Evolutionary conservation across 2,329 filamentous ascomycete genomes (phyloP).

Genomic region (Claviceps arundinis): DNA sequence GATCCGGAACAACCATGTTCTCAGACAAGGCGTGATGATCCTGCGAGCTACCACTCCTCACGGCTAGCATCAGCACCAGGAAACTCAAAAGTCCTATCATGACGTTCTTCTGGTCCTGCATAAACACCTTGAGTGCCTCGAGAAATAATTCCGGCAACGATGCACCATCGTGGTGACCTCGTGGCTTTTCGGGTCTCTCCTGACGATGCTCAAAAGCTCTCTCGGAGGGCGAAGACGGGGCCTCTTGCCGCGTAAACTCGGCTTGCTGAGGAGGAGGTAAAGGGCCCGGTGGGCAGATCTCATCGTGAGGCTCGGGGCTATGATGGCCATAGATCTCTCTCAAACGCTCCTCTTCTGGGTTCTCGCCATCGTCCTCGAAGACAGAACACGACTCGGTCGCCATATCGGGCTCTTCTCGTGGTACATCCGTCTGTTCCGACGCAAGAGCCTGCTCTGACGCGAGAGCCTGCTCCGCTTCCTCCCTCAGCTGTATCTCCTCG

Average conservation of each 20-base stretch:
- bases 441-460: constrained; percentile 2
- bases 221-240: constrained; percentile 10
- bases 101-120: constrained; percentile 47
- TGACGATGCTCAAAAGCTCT: constrained; percentile 19
- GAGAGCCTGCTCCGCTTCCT: constrained; percentile 14
- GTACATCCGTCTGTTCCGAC: constrained; percentile 5
- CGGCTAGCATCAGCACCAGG: constrained; percentile 38
- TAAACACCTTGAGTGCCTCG: constrained; percentile 37
- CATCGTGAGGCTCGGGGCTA: constrained; percentile 6
- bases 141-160: constrained; percentile 41
- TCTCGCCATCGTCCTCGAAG: constrained; percentile 21
- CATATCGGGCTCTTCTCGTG: constrained; percentile 8
- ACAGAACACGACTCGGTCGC: constrained; percentile 4
- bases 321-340: constrained; percentile 40
- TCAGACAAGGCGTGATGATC: constrained; percentile 5
- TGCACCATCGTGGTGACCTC: constrained; percentile 24
- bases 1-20: not conserved
- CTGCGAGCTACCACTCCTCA: constrained; percentile 17
- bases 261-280: constrained; percentile 1
- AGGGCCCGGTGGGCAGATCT: not conserved
- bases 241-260: constrained; percentile 7
- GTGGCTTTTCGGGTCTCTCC: constrained; percentile 17
- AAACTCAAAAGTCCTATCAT: constrained; percentile 40
- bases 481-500: constrained; percentile 12
- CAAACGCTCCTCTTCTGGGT: constrained; percentile 35